Evolutionary conservation across 805 yeast species (phyloP).

Genomic region (Vanderwaltozyma yarrowii): DNA sequence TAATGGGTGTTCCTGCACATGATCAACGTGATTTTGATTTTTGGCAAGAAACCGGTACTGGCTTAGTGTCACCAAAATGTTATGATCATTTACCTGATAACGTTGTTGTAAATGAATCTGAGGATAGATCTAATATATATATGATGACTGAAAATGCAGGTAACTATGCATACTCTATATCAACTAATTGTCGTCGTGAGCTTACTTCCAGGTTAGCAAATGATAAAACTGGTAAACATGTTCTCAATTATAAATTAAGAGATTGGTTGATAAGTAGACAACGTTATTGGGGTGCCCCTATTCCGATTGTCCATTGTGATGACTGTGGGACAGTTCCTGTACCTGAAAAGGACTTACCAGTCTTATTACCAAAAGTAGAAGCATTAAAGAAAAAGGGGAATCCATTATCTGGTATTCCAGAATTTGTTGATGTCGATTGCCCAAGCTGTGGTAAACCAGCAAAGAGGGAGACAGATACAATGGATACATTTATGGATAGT

Average conservation of each 20-base stretch:
- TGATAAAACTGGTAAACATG: conserved; percentile 34
- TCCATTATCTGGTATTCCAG: conserved; percentile 57
- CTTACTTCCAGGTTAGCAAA: conserved; percentile 36
- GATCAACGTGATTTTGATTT: conserved; percentile 76
- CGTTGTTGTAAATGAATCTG: conserved; percentile 2
- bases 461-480: conserved; percentile 88
- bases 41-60: conserved; percentile 57
- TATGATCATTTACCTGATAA: conserved; percentile 34
- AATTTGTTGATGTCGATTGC: conserved; percentile 64
- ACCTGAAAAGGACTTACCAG: conserved; percentile 81
- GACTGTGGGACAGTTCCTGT: conserved; percentile 87
- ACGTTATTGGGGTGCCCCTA: conserved; percentile 98
- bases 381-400: conserved; percentile 44
- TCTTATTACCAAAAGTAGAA: conserved; percentile 53
- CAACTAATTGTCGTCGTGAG: conserved; percentile 40
- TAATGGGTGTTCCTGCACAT: conserved; percentile 97
- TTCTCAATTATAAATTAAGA: conserved; percentile 55
- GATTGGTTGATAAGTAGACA: conserved; percentile 96
- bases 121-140: conserved; percentile 33
- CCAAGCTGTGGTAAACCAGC: conserved; percentile 72
- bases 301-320: conserved; percentile 84
- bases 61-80: conserved; percentile 32
- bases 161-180: conserved; percentile 39
- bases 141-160: conserved; percentile 39
- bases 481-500: conserved; percentile 98